Evolutionary conservation across 2,329 filamentous ascomycete species (phyloP).

Genomic region (Sporothrix humicola): DNA sequence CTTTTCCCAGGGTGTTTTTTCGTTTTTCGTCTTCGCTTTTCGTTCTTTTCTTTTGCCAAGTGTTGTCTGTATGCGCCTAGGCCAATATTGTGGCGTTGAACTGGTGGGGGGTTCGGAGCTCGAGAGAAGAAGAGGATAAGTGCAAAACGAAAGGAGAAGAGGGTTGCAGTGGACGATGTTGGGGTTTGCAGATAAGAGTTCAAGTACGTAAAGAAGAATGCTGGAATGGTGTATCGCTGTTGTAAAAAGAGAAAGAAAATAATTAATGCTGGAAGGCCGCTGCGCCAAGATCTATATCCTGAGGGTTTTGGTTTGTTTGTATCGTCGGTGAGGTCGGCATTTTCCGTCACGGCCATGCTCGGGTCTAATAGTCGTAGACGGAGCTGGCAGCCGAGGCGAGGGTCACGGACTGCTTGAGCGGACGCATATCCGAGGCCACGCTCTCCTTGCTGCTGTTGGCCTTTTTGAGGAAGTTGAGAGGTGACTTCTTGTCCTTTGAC

Average conservation of each 20-base stretch:
- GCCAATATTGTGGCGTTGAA: constrained; percentile 9
- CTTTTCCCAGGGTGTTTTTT: background rate
- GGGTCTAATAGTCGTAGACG: constrained; percentile 8
- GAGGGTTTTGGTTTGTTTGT: background rate
- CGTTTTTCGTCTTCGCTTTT: background rate
- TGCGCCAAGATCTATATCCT: background rate
- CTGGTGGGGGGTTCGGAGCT: background rate
- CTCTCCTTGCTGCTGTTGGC: constrained; percentile 34
- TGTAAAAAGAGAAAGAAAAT: background rate
- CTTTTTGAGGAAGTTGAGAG: constrained; percentile 21
- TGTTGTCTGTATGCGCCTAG: background rate
- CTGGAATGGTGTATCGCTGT: background rate
- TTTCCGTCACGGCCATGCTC: background rate
- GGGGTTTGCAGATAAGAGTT: background rate
- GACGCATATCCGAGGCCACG: constrained; percentile 33
- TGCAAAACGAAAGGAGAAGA: background rate
- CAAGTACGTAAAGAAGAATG: no score
- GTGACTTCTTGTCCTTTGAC: constrained; percentile 27
- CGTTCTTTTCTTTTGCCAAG: background rate
- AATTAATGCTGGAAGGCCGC: background rate
- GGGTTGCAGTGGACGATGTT: background rate
- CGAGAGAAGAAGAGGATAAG: background rate
- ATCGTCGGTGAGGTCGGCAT: background rate
- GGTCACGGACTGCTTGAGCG: constrained; percentile 21
- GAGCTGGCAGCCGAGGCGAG: constrained; percentile 10